These are phyloP conservation scores for Diaporthe longicolla DNA, from an alignment of 2,329 filamentous ascomycete genomes.

Conservation along the genomic window DNA sequence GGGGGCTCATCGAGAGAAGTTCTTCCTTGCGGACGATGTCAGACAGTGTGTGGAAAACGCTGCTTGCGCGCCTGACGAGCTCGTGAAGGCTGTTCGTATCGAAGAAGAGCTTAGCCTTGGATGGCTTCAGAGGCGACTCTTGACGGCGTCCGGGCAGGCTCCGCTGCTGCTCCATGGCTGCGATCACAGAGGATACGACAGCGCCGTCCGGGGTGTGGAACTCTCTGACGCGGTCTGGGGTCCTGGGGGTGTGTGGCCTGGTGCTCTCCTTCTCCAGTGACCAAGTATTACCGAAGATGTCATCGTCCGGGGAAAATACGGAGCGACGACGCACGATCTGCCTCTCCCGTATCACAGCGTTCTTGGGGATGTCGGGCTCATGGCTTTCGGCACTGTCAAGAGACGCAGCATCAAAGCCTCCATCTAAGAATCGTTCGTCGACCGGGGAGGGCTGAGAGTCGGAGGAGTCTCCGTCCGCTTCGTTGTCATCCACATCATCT, in stretches of 20 bases:
- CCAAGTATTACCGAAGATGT: constrained; percentile 73
- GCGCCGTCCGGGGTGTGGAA: constrained; percentile 55
- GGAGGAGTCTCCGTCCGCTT: constrained; percentile 51
- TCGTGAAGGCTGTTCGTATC: constrained; percentile 78
- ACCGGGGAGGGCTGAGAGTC: constrained; percentile 58
- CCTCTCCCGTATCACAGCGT: constrained; percentile 68
- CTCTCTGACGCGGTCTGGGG: constrained; percentile 54
- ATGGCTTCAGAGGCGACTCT: constrained; percentile 52
- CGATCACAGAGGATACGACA: constrained; percentile 73
- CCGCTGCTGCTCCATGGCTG: constrained; percentile 72
- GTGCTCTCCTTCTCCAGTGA: constrained; percentile 57
- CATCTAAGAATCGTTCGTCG: constrained; percentile 62
- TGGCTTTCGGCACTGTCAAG: constrained; percentile 59
- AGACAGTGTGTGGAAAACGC: constrained; percentile 71
- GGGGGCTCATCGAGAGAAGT: constrained; percentile 69
- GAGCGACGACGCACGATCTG: constrained; percentile 68
- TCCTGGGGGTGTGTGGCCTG: constrained; percentile 54
- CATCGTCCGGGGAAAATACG: constrained; percentile 76
- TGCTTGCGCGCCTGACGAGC: constrained; percentile 73
- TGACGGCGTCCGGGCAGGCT: constrained; percentile 58
- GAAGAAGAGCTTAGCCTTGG: constrained; percentile 72
- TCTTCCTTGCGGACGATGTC: constrained; percentile 73
- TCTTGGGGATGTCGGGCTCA: constrained; percentile 62
- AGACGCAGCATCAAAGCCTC: constrained; percentile 62
- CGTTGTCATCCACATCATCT: constrained; percentile 60